These are phyloP conservation scores for Arachis monticola DNA, from an alignment of 331 rosid genomes.

Conservation along the genomic window DNA sequence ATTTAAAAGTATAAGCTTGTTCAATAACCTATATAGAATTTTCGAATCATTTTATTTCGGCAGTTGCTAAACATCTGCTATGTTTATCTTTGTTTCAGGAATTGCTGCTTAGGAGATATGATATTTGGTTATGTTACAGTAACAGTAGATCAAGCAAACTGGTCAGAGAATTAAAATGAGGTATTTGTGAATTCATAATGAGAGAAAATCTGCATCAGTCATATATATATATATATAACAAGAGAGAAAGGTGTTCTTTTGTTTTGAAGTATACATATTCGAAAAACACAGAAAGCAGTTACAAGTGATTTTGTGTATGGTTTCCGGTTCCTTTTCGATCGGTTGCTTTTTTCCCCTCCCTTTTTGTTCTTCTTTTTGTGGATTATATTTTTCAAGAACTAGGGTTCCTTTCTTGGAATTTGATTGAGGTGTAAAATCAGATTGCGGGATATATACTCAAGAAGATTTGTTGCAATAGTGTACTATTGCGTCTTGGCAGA, in stretches of 20 bases:
- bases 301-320: conserved; percentile 80
- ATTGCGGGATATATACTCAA: conserved; percentile 81
- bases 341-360: conserved; percentile 27
- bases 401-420: conserved; percentile 74
- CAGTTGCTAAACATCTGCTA: conserved; percentile 30
- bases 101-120: conserved; percentile 87
- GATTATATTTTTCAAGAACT: conserved; percentile 41
- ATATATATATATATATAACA: conserved; percentile 50
- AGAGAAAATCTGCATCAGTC: conserved; percentile 63
- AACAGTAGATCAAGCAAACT: conserved; percentile 66
- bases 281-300: conserved; percentile 62
- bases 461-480: conserved; percentile 68
- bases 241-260: conserved; percentile 63
- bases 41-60: background rate
- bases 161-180: conserved; percentile 51
- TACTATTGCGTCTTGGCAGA: conserved; percentile 59
- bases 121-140: conserved; percentile 60
- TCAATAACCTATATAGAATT: conserved; percentile 14
- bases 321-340: conserved; percentile 46
- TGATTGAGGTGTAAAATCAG: conserved; percentile 97
- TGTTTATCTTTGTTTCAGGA: conserved; percentile 57
- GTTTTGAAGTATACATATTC: conserved; percentile 66
- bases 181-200: conserved; percentile 73
- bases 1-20: background rate
- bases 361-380: conserved; percentile 24